Evolutionary conservation across 345 rosid genomes (phyloP).

Genomic region (Anacardium occidentale): DNA sequence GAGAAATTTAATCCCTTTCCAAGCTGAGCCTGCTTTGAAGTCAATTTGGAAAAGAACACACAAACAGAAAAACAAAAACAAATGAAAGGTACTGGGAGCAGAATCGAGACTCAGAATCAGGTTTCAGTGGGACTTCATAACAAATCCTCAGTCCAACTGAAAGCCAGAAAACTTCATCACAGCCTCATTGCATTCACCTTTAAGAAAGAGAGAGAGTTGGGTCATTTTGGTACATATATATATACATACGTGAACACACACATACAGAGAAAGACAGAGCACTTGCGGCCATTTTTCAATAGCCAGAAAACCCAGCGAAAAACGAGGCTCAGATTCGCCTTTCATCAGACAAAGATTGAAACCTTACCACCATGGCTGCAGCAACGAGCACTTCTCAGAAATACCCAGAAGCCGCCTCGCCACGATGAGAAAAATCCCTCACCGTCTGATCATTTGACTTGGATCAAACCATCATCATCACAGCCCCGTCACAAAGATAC

Average conservation of each 20-base stretch:
- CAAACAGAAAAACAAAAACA: background rate
- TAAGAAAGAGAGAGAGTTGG: background rate
- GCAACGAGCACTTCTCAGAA: background rate
- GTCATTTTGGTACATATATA: background rate
- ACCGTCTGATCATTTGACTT: background rate
- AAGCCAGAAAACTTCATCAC: no score
- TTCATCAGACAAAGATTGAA: background rate
- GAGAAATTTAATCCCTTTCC: background rate
- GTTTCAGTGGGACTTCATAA: no score
- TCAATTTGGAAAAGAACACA: no score
- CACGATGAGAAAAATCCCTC: slow-evolving; percentile 2
- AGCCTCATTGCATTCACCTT: no score
- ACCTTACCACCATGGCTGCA: slow-evolving; percentile 6
- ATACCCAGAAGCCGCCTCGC: slow-evolving; percentile 15
- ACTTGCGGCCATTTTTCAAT: no score
- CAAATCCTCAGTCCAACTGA: no score
- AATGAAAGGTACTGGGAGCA: no score
- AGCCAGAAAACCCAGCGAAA: background rate
- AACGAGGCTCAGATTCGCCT: slow-evolving; percentile 15
- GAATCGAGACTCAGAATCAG: no score
- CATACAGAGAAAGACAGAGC: no score
- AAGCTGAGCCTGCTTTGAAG: no score
- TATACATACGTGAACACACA: no score
- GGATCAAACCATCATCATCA: background rate
- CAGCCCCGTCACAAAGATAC: slow-evolving; percentile 9